phyloP scores from a whole-genome alignment of 768 basidiomycete genomes.

The Boletus sp. region DNA sequence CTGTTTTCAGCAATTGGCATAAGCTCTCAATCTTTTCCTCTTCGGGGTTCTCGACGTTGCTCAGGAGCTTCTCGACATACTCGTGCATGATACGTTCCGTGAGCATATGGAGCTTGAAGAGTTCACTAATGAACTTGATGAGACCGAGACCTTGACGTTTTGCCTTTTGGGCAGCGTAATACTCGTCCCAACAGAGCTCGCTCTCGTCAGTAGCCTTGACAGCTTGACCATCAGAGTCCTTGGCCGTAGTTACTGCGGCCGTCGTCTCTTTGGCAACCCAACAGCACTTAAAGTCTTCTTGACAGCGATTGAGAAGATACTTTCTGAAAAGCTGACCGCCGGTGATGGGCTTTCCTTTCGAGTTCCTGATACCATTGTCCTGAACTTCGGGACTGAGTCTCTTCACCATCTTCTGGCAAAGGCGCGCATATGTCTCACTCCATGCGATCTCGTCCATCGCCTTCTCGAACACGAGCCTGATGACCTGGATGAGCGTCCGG shows the following conservation, averaged over 20 bases:
- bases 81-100: conserved; percentile 98
- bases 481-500: conserved; percentile 92
- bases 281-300: conserved; percentile 95
- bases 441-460: conserved; percentile 94
- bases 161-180: conserved; percentile 93
- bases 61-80: conserved; percentile 92
- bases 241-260: conserved; percentile 80
- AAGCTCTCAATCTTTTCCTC: conserved; percentile 98
- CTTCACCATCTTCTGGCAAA: conserved; percentile 97
- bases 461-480: conserved; percentile 94
- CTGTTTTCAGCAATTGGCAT: conserved; percentile 88
- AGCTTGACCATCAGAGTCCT: conserved; percentile 81
- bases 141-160: conserved; percentile 96
- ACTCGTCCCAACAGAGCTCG: conserved; percentile 83
- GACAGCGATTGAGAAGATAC: conserved; percentile 96
- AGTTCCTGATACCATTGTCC: conserved; percentile 80
- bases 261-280: conserved; percentile 89
- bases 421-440: conserved; percentile 96
- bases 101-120: conserved; percentile 98
- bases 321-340: conserved; percentile 96
- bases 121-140: conserved; percentile 96
- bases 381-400: conserved; percentile 83
- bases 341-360: conserved; percentile 83
- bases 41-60: conserved; percentile 91
- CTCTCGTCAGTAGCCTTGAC: conserved; percentile 65